These are phyloP conservation scores for Sindora glabra DNA, from an alignment of 306 rosid genomes.

Conservation along the genomic window DNA sequence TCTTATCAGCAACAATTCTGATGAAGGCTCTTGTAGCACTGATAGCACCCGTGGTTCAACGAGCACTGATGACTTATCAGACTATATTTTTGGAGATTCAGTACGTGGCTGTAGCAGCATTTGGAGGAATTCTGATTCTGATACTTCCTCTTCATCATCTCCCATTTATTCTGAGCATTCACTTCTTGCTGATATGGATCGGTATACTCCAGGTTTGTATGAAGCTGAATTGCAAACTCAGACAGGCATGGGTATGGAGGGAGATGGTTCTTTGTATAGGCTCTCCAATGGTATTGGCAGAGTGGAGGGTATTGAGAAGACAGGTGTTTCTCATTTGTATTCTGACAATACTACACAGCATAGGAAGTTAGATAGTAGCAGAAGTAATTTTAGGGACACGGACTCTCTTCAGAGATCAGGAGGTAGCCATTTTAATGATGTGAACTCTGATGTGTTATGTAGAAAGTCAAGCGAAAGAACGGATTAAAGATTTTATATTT, in stretches of 20 bases:
- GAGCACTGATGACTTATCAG: conserved; percentile 72
- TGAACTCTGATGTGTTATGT: conserved; percentile 30
- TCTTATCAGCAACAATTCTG: conserved; percentile 67
- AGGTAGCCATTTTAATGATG: conserved; percentile 33
- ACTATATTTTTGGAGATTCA: conserved; percentile 70
- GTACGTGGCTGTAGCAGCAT: conserved; percentile 35
- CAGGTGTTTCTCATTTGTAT: conserved; percentile 32
- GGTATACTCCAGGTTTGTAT: conserved; percentile 34
- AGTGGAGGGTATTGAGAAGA: conserved; percentile 12
- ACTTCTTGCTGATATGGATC: conserved; percentile 46
- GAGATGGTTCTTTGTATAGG: conserved; percentile 7
- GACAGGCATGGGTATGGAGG: not conserved
- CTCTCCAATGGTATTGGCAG: conserved; percentile 9
- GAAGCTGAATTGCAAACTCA: conserved; percentile 15
- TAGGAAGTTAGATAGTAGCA: conserved; percentile 49
- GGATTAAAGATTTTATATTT: conserved; percentile 25
- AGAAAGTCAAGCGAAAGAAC: conserved; percentile 49
- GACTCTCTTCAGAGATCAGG: conserved; percentile 52
- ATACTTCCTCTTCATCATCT: conserved; percentile 48
- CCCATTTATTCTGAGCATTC: conserved; percentile 47
- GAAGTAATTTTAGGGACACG: conserved; percentile 32
- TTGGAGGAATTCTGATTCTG: conserved; percentile 46
- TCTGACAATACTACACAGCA: conserved; percentile 43
- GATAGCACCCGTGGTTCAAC: conserved; percentile 61
- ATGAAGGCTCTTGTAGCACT: conserved; percentile 83